Base-by-base conservation (phyloP, 768 basidiomycete species). In the Rhodocollybia butyracea region DNA sequence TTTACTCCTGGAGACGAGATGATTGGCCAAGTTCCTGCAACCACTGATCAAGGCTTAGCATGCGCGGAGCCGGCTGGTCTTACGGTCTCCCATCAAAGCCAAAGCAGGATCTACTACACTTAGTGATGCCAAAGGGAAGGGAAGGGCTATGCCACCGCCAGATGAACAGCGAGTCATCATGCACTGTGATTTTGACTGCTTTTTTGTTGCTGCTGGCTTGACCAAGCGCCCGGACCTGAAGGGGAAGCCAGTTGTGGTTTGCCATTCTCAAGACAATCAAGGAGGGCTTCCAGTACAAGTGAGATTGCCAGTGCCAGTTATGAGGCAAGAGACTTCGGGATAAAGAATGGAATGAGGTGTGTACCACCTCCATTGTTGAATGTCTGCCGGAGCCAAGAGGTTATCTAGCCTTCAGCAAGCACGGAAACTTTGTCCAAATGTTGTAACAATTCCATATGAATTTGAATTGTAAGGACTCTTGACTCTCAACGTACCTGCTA, bases 301-400 rank as follows among this genome's bases (percentile, higher is more conserved):
- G 96, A 98, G 68, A 89, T 99, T 58, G 94, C 97, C 0, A 93
- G 91, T 63, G 83, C 91, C 10, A 95, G 92, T 65, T 99, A 99
- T 62, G 95, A 98, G 64, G 95, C 97, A 0, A 77, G 97, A 45
- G 76, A 75, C 30, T 90, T 86, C 66, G 96, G 96, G 0, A 82
- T 99, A 47, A 86, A 83, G 73, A 94, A 94, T 58, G 96, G 96
- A 2, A 98, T 98, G 94, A 94, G 89, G 94, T 89, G 56, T 46
- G 80, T 56, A 22, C 26, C 22, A 2, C 43, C 32, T 39, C 5
- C 13, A 32, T 31, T 31, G n/a, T 19, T 15, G 27, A 41, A 30
- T 24, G 26, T 12, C 40, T 40, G 32, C 48, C 13, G 17, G 12
- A 34, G 3, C 24, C 17, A 27, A 2, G 21, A 24, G 17, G 32